These are phyloP conservation scores for Pythium folliculosum DNA, from an alignment of 352 stramenopile species.

Conservation along the genomic window DNA sequence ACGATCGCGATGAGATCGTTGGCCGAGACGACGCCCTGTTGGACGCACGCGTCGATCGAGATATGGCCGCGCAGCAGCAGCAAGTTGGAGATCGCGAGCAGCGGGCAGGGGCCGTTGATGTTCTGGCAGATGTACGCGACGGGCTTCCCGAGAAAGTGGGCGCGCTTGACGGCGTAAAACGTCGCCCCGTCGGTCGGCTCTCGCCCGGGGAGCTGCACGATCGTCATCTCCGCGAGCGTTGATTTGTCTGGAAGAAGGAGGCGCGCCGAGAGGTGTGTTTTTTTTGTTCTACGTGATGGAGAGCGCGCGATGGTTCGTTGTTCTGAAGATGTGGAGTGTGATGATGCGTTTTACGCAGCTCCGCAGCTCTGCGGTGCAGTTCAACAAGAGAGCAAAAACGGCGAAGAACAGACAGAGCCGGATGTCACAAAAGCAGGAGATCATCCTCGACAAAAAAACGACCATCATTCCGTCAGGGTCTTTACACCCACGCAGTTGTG, in stretches of 20 bases:
- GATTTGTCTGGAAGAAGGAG: background rate
- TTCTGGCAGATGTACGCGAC: conserved; percentile 96
- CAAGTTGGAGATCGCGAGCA: conserved; percentile 96
- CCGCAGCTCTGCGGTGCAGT: background rate
- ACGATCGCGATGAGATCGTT: conserved; percentile 92
- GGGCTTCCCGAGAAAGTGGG: conserved; percentile 73
- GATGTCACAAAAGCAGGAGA: conserved; percentile 27
- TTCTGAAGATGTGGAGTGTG: background rate
- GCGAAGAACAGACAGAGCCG: conserved; percentile 14
- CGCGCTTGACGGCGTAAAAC: conserved; percentile 80
- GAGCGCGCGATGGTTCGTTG: background rate
- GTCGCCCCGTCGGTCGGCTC: background rate
- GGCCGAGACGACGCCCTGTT: conserved; percentile 80
- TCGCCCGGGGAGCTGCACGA: background rate
- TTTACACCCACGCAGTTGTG: conserved; percentile 12
- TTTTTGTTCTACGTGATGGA: background rate
- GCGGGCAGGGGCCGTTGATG: conserved; percentile 97
- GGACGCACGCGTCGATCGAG: conserved; percentile 58
- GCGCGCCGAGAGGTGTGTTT: background rate
- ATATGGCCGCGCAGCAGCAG: conserved; percentile 93
- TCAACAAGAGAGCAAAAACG: conserved; percentile 23
- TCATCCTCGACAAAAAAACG: conserved; percentile 25
- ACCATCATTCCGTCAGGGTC: conserved; percentile 25
- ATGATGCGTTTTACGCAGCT: too few species aligned
- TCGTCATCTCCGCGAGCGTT: background rate